Conservation (phyloP, 176 grass and related monocot species). For the Melocanna baccifera region DNA sequence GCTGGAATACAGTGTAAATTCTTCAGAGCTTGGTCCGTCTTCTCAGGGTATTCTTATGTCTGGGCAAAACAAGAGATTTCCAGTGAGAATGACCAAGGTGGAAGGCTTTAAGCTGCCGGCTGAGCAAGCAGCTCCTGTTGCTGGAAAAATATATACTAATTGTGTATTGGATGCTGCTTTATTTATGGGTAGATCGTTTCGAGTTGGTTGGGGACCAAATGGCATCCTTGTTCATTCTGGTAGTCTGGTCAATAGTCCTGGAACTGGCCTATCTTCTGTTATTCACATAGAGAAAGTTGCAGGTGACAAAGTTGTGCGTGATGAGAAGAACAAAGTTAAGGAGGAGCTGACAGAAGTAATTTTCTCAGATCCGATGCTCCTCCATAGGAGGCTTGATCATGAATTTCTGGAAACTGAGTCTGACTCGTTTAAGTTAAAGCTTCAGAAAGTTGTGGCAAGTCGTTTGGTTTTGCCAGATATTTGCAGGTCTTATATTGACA, state of each 20-base stretch:
- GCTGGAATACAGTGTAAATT: constrained; percentile 66
- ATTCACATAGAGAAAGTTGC: constrained; percentile 80
- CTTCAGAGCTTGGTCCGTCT: constrained; percentile 50
- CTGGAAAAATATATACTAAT: constrained; percentile 55
- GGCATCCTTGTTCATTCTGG: constrained; percentile 88
- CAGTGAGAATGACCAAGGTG: constrained; percentile 66
- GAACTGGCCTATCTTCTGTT: constrained; percentile 66
- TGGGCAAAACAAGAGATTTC: constrained; percentile 66
- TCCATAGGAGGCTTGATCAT: constrained; percentile 67
- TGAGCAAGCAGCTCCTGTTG: constrained; percentile 70
- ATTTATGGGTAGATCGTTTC: constrained; percentile 94
- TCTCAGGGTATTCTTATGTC: constrained; percentile 72
- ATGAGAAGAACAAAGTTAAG: constrained; percentile 56
- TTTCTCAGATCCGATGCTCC: constrained; percentile 62
- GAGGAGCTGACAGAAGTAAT: constrained; percentile 67
- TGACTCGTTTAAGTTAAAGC: constrained; percentile 59
- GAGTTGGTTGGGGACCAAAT: constrained; percentile 93
- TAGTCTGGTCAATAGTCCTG: constrained; percentile 51
- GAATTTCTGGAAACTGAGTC: constrained; percentile 47
- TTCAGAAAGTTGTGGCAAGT: constrained; percentile 67
- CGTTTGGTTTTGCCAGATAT: constrained; percentile 70
- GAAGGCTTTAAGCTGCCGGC: constrained; percentile 77
- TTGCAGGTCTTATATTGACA: constrained; percentile 71
- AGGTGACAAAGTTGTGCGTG: constrained; percentile 57
- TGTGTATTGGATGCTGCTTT: constrained; percentile 79